phyloP scores from a whole-genome alignment of 805 yeast genomes.

The Lachancea mirantina region DNA sequence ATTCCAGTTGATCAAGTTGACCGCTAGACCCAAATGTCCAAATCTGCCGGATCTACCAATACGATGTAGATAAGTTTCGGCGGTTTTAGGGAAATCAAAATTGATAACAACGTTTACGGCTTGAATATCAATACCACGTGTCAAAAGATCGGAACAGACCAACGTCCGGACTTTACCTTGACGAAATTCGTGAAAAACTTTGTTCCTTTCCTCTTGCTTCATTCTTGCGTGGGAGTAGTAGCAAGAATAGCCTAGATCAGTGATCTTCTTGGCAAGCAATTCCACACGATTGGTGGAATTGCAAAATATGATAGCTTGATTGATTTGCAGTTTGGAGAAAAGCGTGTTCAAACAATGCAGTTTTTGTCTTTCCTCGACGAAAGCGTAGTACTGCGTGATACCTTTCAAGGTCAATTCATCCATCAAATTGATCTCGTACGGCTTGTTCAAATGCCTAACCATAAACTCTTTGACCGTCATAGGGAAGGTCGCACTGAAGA shows the following conservation, averaged over 20 bases:
- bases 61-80: constrained; percentile 96
- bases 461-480: constrained; percentile 85
- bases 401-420: constrained; percentile 95
- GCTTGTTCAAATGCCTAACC: constrained; percentile 83
- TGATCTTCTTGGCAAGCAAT: constrained; percentile 87
- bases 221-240: constrained; percentile 94
- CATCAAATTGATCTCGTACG: constrained; percentile 94
- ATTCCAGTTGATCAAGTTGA: constrained; percentile 93
- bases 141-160: constrained; percentile 91
- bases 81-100: constrained; percentile 96
- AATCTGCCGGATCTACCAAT: constrained; percentile 99
- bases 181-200: constrained; percentile 97
- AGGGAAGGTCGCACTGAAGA: constrained; percentile 96
- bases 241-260: constrained; percentile 94
- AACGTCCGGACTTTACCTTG: constrained; percentile 95
- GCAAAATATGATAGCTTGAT: constrained; percentile 95
- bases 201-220: constrained; percentile 96
- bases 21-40: constrained; percentile 96
- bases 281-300: constrained; percentile 96
- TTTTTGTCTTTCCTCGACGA: constrained; percentile 94
- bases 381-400: constrained; percentile 96
- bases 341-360: constrained; percentile 92
- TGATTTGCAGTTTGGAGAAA: constrained; percentile 88
- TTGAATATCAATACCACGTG: constrained; percentile 98
- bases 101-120: constrained; percentile 97